phyloP scores from a whole-genome alignment of 78 protist genomes.

The Dictyostelium discoideum region DNA sequence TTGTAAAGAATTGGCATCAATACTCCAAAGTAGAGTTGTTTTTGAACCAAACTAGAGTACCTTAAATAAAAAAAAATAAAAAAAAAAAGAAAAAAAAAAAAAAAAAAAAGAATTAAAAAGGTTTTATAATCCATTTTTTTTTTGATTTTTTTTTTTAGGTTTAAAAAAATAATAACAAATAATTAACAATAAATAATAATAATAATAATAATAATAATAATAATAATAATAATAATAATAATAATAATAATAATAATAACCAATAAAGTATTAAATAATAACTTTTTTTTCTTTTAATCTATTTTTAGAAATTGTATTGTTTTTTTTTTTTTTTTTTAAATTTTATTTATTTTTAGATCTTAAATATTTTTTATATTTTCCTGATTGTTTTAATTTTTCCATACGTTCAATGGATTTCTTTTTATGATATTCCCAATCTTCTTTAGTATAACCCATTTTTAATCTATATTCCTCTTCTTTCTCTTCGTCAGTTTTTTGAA shows the following conservation, averaged over 20 bases:
- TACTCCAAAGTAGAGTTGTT: conserved; percentile 70
- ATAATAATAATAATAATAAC: too few relatives aligned
- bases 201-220: too few relatives aligned
- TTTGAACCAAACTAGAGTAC: conserved; percentile 3
- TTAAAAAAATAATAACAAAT: too few relatives aligned
- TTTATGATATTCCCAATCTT: conserved; percentile 33
- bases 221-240: too few relatives aligned
- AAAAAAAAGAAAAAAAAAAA: too few relatives aligned
- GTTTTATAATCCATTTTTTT: too few relatives aligned
- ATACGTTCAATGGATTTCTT: neutral
- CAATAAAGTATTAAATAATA: too few relatives aligned
- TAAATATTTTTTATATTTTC: conserved; percentile 24
- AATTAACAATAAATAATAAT: too few relatives aligned
- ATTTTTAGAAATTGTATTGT: neutral
- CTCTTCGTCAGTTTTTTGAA: conserved; percentile 5
- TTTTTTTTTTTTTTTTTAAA: too few relatives aligned
- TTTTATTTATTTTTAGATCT: conserved; percentile 55
- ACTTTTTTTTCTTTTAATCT: neutral
- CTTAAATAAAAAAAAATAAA: too few relatives aligned
- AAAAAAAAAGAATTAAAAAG: too few relatives aligned
- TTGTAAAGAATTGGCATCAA: conserved; percentile 76
- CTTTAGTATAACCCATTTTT: neutral
- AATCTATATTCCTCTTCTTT: conserved; percentile 24
- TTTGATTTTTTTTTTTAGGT: too few relatives aligned
- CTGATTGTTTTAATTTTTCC: conserved; percentile 36